These are phyloP conservation scores for Agrocybe praecox DNA, from an alignment of 768 basidiomycete genomes.

Conservation along the genomic window DNA sequence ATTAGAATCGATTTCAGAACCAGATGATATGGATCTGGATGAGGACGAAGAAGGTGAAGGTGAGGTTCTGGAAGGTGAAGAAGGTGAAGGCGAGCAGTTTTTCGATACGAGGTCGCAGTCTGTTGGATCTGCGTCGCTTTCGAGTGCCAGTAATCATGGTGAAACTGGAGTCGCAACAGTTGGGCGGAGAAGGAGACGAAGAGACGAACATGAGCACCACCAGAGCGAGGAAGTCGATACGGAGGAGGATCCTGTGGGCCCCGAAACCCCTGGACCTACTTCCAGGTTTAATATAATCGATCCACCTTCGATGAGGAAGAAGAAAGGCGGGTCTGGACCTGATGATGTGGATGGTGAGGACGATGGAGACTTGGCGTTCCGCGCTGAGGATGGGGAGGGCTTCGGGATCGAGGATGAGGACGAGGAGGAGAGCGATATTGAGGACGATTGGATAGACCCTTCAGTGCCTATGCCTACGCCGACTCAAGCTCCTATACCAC, in stretches of 20 bases:
- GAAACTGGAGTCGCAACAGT: slow-evolving; percentile 14
- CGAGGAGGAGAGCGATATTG: slow-evolving; percentile 45
- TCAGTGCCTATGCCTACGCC: slow-evolving; percentile 41
- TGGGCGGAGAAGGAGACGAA: slow-evolving; percentile 38
- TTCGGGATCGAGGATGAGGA: slow-evolving; percentile 37
- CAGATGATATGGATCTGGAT: slow-evolving; percentile 61
- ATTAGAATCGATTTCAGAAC: slow-evolving; percentile 82
- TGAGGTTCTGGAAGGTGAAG: slow-evolving; percentile 26
- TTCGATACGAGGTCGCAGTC: slow-evolving; percentile 55
- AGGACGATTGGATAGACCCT: slow-evolving; percentile 74
- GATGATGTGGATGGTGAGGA: slow-evolving; percentile 12
- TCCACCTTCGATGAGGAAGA: slow-evolving; percentile 20
- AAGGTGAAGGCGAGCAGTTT: slow-evolving; percentile 48
- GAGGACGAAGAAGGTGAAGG: slow-evolving; percentile 41
- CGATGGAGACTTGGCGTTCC: slow-evolving; percentile 19
- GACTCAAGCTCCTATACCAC: slow-evolving; percentile 7
- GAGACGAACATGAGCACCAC: slow-evolving; percentile 33
- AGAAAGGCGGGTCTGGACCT: slow-evolving; percentile 24
- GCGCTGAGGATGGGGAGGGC: slow-evolving; percentile 30
- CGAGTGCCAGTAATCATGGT: slow-evolving; percentile 30
- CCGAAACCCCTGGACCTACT: slow-evolving; percentile 67
- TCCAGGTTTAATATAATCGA: slow-evolving; percentile 37
- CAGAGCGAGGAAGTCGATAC: slow-evolving; percentile 64
- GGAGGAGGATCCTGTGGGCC: slow-evolving; percentile 72
- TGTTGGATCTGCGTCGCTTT: slow-evolving; percentile 38